These are phyloP conservation scores for Phytophthora litchii DNA, from an alignment of 352 stramenopile genomes.

Conservation along the genomic window DNA sequence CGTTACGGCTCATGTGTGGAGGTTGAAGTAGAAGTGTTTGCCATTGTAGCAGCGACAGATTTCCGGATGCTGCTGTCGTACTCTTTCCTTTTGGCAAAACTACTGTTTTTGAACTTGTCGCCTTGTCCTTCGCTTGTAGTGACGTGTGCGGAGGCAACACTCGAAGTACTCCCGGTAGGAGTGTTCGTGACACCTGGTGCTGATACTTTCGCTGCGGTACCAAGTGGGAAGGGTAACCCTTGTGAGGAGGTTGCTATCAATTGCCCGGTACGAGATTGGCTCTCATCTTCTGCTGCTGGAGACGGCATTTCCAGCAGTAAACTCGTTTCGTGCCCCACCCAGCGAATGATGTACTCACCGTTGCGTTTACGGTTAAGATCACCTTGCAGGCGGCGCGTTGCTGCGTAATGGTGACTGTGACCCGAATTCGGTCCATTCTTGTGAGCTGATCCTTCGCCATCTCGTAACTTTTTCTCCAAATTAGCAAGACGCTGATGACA, in stretches of 20 bases:
- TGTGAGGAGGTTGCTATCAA: constrained; percentile 19
- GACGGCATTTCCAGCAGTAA: constrained; percentile 70
- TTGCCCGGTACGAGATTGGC: constrained; percentile 32
- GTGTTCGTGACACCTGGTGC: constrained; percentile 42
- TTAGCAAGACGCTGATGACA: constrained; percentile 83
- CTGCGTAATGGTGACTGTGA: constrained; percentile 83
- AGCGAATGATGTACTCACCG: constrained; percentile 81
- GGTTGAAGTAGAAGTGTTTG: constrained; percentile 14
- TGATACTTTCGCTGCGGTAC: constrained; percentile 21
- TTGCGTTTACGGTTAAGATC: constrained; percentile 84
- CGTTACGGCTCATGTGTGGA: constrained; percentile 25
- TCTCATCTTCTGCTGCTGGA: constrained; percentile 52
- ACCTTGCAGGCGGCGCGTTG: constrained; percentile 72
- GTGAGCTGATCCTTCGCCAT: constrained; percentile 60
- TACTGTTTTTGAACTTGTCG: constrained; percentile 76
- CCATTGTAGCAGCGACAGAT: constrained; percentile 28
- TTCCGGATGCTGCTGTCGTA: constrained; percentile 72
- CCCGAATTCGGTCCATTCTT: constrained; percentile 62
- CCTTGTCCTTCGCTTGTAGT: constrained; percentile 11
- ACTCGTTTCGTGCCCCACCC: constrained; percentile 85
- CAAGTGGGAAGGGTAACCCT: constrained; percentile 23
- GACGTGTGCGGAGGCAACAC: not conserved
- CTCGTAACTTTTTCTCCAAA: constrained; percentile 83
- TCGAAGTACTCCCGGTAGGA: constrained; percentile 16
- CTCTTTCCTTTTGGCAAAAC: constrained; percentile 70